Base-by-base conservation (phyloP, 352 stramenopile species). In the Pythium monospermum region DNA sequence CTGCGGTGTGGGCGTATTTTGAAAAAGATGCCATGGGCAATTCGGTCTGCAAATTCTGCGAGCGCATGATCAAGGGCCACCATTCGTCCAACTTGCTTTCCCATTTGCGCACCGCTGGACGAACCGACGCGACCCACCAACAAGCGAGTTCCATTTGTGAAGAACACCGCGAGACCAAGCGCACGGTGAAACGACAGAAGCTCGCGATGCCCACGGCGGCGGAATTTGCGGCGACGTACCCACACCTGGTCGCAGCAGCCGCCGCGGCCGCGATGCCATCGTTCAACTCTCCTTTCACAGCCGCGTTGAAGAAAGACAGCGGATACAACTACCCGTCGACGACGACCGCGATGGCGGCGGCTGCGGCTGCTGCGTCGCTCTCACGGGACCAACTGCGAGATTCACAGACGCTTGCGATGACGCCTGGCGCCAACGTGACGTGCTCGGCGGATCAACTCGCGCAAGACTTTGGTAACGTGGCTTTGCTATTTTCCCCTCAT, bases 41-140 rank as follows among this genome's bases (percentile, higher is more conserved):
- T 65, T 87, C 81, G 18, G 55, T 89, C 36, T 91, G 81, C 67
- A 91, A 91, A 64, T 88, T 91, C 62, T 91, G 81, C 59, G 69
- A 83, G 36, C 77, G 78, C 38, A 76, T 91, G 61, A 88, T 91
- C 63, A 91, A 91, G 61, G 81, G 81, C 41, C 77, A 91, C 68
- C 81, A 91, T 61, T 89, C 77, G 59, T 87, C 73, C 53, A 91
- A 91, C 49, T 59, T 91, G 44, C 67, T 91, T 21, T 89, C 77
- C 40, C 81, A 91, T 30, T 49, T 91, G 58, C 78, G 81, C 56
- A 91, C 81, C 4, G 72, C 74, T 6, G 81, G 81, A 12, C 74
- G 81, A 36, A 86, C 77, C 23, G 81, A 91, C 42, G 21, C 68
- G 4, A 76, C 61, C 23, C 81, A 91, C 60, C 77, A 87, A 45